Conservation (phyloP, 2,329 filamentous ascomycete genomes). For the Fusarium sp. region DNA sequence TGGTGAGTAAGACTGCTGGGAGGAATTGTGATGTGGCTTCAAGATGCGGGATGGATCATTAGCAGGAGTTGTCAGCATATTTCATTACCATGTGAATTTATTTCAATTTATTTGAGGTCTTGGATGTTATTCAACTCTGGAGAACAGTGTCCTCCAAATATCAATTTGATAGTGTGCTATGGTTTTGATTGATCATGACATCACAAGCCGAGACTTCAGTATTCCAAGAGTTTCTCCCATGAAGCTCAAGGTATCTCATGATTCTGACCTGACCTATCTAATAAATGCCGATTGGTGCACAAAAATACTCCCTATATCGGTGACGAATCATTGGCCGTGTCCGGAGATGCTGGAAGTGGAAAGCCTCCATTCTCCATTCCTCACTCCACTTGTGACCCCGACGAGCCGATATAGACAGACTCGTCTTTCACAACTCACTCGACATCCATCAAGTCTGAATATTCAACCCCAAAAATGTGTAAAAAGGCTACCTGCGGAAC, state of each 20-base stretch:
- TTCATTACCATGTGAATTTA: not conserved
- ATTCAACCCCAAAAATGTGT: constrained; percentile 61
- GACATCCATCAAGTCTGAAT: not conserved
- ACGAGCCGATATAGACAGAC: not conserved
- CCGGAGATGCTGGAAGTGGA: constrained; percentile 24
- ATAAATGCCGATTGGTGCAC: not conserved
- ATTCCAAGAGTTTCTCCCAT: not conserved
- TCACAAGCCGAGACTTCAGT: not conserved
- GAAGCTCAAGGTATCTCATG: not conserved
- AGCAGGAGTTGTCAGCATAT: not conserved
- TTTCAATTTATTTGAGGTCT: not conserved
- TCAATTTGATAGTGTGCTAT: not conserved
- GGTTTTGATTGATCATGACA: constrained; percentile 6
- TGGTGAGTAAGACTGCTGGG: not conserved
- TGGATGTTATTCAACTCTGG: too few relatives aligned
- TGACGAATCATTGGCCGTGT: constrained; percentile 10
- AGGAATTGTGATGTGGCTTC: not conserved
- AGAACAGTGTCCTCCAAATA: too few relatives aligned
- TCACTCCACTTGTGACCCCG: constrained; percentile 12
- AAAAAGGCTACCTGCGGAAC: constrained; percentile 68
- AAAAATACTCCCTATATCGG: not conserved
- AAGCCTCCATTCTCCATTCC: not conserved
- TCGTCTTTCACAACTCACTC: not conserved
- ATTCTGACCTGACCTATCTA: not conserved
- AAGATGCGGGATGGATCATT: not conserved